Base-by-base conservation (phyloP, 441 rosid genomes). In the Gossypium davidsonii region DNA sequence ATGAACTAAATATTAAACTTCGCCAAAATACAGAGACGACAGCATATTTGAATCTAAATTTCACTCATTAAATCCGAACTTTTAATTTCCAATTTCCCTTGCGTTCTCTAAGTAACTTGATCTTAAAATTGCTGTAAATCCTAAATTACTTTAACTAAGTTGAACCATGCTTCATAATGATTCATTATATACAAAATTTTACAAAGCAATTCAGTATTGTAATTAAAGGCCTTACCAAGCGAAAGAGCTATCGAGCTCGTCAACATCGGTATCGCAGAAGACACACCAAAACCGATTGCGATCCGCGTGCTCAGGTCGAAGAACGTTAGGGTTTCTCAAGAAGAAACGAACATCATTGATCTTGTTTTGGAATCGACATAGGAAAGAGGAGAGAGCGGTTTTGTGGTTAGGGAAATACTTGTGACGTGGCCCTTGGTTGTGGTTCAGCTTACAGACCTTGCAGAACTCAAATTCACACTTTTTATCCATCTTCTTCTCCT, bases 331-430 rank as follows among this genome's bases (percentile, higher is more conserved):
- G 79, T 82, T 87, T 70, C 67, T 88, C 73, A 88, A 82, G 80
- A 91, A 91, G 85, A 85, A 89, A 44, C 84, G 87, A 75, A 88
- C 76, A 66, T 89, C 97, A 42, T 79, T 75, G 26, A 89, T 52
- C 79, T 88, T 92, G 70, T 77, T 77, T 12, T 83, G 84, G 88
- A 93, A 90, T 37, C 91, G 88, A 74, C 83, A 72, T 61, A 88
- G 89, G 75, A 79, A 85, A 7, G 72, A 60, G 12, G 95, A 79
- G 73, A 91, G 90, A 1, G 80, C 80, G 7, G 81, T 79, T 61
- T 82, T 86, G 85, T 91, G 98, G 76, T 75, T 89, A 7, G 94
- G 90, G 59, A 85, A 88, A 85, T 89, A 89, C 85, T 90, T 92
- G 82, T 89, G 97, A 76, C 86, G 87, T 46, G 63, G 63, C 9